Evolutionary conservation across 345 rosid species (phyloP).

Genomic region (Gynandropsis gynandra): DNA sequence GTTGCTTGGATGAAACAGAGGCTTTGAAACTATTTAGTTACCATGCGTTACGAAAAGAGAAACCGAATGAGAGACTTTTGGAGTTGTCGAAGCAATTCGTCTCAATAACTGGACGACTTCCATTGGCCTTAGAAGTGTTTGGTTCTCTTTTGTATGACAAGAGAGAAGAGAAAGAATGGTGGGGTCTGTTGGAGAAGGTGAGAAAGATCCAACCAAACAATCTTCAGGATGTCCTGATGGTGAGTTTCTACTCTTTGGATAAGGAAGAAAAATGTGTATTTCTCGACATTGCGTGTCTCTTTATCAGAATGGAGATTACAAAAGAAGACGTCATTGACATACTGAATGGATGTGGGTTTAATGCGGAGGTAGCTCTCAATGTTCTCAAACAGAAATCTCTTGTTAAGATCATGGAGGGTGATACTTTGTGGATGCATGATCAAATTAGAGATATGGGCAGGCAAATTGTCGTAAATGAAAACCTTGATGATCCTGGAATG

Average conservation of each 20-base stretch:
- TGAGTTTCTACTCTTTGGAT: constrained; percentile 54
- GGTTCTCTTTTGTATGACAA: constrained; percentile 50
- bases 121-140: constrained; percentile 70
- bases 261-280: constrained; percentile 38
- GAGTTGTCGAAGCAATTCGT: constrained; percentile 38
- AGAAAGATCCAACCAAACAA: constrained; percentile 15
- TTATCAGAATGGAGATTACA: constrained; percentile 32
- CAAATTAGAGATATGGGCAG: constrained; percentile 74
- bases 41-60: constrained; percentile 50
- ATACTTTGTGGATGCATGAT: constrained; percentile 64
- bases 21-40: constrained; percentile 49
- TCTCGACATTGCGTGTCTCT: constrained; percentile 68
- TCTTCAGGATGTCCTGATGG: constrained; percentile 39
- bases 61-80: constrained; percentile 31
- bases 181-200: constrained; percentile 39
- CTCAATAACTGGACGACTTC: constrained; percentile 38
- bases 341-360: constrained; percentile 52
- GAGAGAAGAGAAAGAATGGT: constrained; percentile 46
- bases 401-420: constrained; percentile 28
- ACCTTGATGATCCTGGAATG: constrained; percentile 24
- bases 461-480: constrained; percentile 36
- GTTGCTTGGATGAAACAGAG: constrained; percentile 26
- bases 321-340: constrained; percentile 44
- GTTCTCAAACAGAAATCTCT: constrained; percentile 49
- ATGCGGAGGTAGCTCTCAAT: constrained; percentile 38